Conservation (phyloP, 805 yeast species). For the Sporopachydermia lactativora region DNA sequence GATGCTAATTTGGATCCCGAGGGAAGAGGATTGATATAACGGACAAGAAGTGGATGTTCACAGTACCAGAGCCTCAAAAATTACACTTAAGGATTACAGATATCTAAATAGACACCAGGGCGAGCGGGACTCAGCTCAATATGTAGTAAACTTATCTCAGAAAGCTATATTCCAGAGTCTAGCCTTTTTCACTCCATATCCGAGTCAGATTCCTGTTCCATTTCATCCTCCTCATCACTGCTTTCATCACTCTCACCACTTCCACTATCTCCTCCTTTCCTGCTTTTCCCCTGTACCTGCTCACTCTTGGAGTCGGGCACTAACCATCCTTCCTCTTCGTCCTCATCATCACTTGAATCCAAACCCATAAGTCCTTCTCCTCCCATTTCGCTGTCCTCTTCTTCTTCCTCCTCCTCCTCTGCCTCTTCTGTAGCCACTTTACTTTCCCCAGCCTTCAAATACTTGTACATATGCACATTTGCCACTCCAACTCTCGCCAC, state of each 20-base stretch:
- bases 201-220: conserved; percentile 4
- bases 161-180: no score
- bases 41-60: no score
- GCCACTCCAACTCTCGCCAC: conserved; percentile 39
- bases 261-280: conserved; percentile 11
- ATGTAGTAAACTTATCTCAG: no score
- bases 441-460: conserved; percentile 20
- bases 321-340: conserved; percentile 22
- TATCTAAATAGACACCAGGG: no score
- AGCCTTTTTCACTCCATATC: conserved; percentile 2
- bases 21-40: no score
- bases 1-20: no score
- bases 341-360: conserved; percentile 26
- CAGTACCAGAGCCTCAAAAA: no score
- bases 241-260: conserved; percentile 15
- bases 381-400: conserved; percentile 21
- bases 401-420: conserved; percentile 15
- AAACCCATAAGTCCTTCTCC: conserved; percentile 18
- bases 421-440: conserved; percentile 17
- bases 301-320: conserved; percentile 15
- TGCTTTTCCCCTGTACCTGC: conserved; percentile 4
- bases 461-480: conserved; percentile 40
- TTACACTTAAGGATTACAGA: no score
- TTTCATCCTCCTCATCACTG: conserved; percentile 15
- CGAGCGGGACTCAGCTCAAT: no score